Evolutionary conservation across 331 rosid genomes (phyloP).

Genomic region (Malus hybrid): DNA sequence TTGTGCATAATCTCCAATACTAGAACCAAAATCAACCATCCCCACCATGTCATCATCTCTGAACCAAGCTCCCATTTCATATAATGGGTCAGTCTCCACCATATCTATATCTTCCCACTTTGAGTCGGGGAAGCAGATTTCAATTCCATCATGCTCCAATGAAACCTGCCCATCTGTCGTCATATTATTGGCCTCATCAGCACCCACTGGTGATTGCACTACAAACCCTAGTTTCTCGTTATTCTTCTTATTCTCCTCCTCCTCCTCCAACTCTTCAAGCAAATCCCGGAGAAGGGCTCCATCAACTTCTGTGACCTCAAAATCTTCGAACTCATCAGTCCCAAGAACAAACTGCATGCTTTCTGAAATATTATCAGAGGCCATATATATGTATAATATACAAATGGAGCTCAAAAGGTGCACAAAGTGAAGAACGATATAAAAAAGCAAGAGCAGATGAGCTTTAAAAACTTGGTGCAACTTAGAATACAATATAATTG

Average conservation of each 20-base stretch:
- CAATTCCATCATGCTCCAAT: constrained; percentile 12
- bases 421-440: background rate
- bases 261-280: constrained; percentile 37
- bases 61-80: constrained; percentile 29
- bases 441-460: background rate
- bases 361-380: constrained; percentile 9
- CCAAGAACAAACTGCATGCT: constrained; percentile 19
- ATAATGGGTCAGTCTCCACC: constrained; percentile 25
- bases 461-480: background rate
- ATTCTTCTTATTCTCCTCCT: background rate
- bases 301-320: constrained; percentile 56
- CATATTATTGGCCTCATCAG: background rate
- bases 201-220: constrained; percentile 4
- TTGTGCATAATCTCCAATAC: constrained; percentile 30
- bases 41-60: constrained; percentile 31
- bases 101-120: constrained; percentile 6
- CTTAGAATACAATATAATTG: background rate
- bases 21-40: constrained; percentile 31
- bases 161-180: background rate
- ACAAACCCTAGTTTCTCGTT: background rate
- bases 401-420: background rate
- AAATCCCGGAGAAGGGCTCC: constrained; percentile 48
- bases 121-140: constrained; percentile 16
- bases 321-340: constrained; percentile 32
- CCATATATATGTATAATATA: constrained; percentile 20